phyloP scores from a whole-genome alignment of 352 stramenopile genomes.

The Pilasporangium apinafurcum region DNA sequence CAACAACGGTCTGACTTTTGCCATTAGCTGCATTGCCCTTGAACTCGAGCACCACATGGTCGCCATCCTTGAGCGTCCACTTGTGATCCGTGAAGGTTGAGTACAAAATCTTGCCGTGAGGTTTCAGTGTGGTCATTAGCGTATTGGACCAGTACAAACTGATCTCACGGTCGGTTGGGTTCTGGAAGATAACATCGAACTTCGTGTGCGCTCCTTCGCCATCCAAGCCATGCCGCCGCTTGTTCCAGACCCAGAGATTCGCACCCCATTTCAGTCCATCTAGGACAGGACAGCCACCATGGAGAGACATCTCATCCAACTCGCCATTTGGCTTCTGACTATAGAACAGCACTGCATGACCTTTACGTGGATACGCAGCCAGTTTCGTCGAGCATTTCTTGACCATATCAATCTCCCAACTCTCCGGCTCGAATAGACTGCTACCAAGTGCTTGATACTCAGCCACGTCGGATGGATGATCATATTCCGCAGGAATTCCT shows the following conservation, averaged over 20 bases:
- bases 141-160: constrained; percentile 63
- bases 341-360: constrained; percentile 97
- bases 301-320: constrained; percentile 77
- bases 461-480: constrained; percentile 33
- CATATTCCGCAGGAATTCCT: constrained; percentile 45
- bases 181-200: constrained; percentile 63
- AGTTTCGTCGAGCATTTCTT: constrained; percentile 72
- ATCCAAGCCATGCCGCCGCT: constrained; percentile 64
- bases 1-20: constrained; percentile 34
- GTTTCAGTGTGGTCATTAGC: constrained; percentile 56
- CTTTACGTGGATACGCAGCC: constrained; percentile 74
- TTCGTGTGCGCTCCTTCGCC: constrained; percentile 13
- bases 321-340: constrained; percentile 92
- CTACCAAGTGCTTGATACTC: constrained; percentile 33
- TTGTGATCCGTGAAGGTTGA: constrained; percentile 60
- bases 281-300: constrained; percentile 95
- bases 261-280: constrained; percentile 94
- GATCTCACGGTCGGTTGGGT: constrained; percentile 44
- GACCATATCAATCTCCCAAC: constrained; percentile 77
- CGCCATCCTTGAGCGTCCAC: constrained; percentile 58
- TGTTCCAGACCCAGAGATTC: constrained; percentile 98
- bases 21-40: constrained; percentile 36
- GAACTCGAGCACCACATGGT: constrained; percentile 48
- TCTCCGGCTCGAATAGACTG: constrained; percentile 55
- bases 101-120: constrained; percentile 39